Conservation (phyloP, 805 yeast genomes). For the Spathaspora sp. region DNA sequence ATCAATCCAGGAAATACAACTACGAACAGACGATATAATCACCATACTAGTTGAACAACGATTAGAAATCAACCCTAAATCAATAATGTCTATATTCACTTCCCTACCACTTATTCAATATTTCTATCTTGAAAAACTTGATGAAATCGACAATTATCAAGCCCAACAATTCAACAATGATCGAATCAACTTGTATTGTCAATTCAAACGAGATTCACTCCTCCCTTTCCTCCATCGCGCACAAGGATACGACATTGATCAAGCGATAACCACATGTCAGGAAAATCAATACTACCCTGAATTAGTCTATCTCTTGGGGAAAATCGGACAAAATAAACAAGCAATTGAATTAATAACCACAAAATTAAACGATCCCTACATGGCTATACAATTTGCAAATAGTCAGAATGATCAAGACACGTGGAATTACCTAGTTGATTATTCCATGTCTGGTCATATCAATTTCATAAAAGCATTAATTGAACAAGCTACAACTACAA, state of each 20-base stretch:
- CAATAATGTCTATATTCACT: slow-evolving; percentile 47
- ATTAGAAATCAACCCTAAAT: slow-evolving; percentile 58
- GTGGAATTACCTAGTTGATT: slow-evolving; percentile 72
- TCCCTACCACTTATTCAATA: slow-evolving; percentile 52
- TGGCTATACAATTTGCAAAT: slow-evolving; percentile 77
- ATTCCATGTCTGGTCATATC: slow-evolving; percentile 63
- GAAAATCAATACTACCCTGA: slow-evolving; percentile 55
- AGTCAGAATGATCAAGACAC: slow-evolving; percentile 67
- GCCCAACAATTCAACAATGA: slow-evolving; percentile 62
- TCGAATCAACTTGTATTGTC: slow-evolving; percentile 61
- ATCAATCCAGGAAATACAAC: slow-evolving; percentile 39
- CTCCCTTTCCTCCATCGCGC: slow-evolving; percentile 51
- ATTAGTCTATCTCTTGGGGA: slow-evolving; percentile 75
- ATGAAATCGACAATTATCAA: slow-evolving; percentile 51
- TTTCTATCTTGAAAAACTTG: slow-evolving; percentile 61
- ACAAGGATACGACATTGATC: slow-evolving; percentile 55
- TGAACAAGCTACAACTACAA: slow-evolving; percentile 57
- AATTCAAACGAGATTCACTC: slow-evolving; percentile 52
- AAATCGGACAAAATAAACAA: slow-evolving; percentile 71
- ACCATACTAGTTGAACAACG: slow-evolving; percentile 57
- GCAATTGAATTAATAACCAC: slow-evolving; percentile 79
- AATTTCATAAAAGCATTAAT: slow-evolving; percentile 73
- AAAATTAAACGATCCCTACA: slow-evolving; percentile 69
- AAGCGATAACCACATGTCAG: slow-evolving; percentile 68
- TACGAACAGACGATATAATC: slow-evolving; percentile 42